These are phyloP conservation scores for Scheffersomyces cryptocercus DNA, from an alignment of 1,139 yeast genomes.

Conservation along the genomic window DNA sequence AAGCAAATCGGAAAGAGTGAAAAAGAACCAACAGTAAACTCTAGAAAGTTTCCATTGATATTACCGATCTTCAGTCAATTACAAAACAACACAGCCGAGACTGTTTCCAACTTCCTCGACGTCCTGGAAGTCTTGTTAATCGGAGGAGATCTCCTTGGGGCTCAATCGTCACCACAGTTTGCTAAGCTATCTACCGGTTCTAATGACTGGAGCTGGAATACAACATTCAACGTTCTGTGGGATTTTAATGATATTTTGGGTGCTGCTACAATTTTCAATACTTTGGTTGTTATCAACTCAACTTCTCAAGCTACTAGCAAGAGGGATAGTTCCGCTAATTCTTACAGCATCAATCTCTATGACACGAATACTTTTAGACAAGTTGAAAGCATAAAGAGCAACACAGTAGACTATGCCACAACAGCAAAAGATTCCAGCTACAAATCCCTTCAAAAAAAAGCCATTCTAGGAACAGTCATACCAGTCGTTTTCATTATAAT, in stretches of 20 bases:
- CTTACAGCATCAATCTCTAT: constrained; percentile 27
- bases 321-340: constrained; percentile 7
- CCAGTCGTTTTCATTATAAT: constrained; percentile 28
- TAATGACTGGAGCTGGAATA: constrained; percentile 47
- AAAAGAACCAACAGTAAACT: constrained; percentile 33
- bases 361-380: constrained; percentile 23
- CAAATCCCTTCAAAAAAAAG: constrained; percentile 22
- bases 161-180: constrained; percentile 40
- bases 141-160: constrained; percentile 36
- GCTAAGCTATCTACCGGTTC: constrained; percentile 34
- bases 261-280: constrained; percentile 46
- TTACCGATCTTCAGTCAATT: constrained; percentile 44
- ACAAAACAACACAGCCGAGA: constrained; percentile 13
- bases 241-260: constrained; percentile 32
- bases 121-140: constrained; percentile 32
- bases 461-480: constrained; percentile 38
- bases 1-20: constrained; percentile 25
- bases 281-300: constrained; percentile 36
- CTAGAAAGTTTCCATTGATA: constrained; percentile 48
- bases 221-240: constrained; percentile 15
- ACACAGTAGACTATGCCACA: constrained; percentile 9
- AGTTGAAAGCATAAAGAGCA: constrained; percentile 20
- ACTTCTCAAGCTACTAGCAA: constrained; percentile 12
- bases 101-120: constrained; percentile 22
- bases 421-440: constrained; percentile 3